These are phyloP conservation scores for Ammopiptanthus mongolicus DNA, from an alignment of 306 rosid species.

Conservation along the genomic window DNA sequence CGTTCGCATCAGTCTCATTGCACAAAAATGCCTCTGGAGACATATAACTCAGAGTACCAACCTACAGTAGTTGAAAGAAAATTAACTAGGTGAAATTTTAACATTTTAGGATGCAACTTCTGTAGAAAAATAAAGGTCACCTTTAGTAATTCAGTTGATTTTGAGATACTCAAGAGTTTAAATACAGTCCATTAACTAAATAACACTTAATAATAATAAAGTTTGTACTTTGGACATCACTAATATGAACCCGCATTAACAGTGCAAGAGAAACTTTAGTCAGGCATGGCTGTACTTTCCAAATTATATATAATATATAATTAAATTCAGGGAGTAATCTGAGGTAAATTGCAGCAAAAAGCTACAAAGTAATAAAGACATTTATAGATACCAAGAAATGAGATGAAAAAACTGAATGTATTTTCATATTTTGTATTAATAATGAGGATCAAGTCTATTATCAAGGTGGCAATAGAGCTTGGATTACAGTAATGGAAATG, in stretches of 20 bases:
- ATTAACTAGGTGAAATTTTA: neutral
- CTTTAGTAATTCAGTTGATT: neutral
- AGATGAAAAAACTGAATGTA: no score
- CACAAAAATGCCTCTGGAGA: slow-evolving; percentile 98
- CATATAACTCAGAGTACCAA: slow-evolving; percentile 95
- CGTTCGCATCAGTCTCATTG: slow-evolving; percentile 81
- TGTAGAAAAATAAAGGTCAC: neutral
- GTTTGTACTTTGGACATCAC: neutral
- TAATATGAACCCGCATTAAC: neutral
- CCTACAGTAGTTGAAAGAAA: slow-evolving; percentile 40
- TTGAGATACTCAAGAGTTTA: neutral
- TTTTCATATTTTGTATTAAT: no score
- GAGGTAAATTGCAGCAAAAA: neutral
- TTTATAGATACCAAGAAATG: no score
- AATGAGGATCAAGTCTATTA: no score
- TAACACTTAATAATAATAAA: neutral
- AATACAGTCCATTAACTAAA: neutral
- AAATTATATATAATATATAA: neutral
- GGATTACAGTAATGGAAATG: no score
- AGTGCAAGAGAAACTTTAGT: neutral
- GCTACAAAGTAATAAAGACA: neutral
- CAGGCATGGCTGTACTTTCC: neutral
- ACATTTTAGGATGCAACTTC: neutral
- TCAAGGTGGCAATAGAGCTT: no score
- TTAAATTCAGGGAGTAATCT: neutral